Evolutionary conservation across 2,329 filamentous ascomycete genomes (phyloP).

Genomic region (Pseudocercospora crystallina): DNA sequence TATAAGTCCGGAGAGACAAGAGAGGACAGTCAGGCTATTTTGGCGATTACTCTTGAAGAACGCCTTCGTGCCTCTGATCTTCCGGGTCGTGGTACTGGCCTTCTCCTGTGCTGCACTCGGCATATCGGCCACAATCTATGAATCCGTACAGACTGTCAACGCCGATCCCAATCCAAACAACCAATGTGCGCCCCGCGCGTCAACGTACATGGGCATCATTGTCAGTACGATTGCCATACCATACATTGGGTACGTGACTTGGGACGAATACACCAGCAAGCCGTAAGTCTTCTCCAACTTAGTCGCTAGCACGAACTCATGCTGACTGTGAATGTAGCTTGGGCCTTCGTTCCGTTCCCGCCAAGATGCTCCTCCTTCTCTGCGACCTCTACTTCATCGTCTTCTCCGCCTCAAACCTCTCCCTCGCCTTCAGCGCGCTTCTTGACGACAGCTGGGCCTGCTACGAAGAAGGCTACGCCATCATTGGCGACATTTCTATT

Average conservation of each 20-base stretch:
- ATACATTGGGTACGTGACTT: slow-evolving; percentile 91
- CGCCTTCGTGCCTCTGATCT: slow-evolving; percentile 79
- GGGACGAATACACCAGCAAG: slow-evolving; percentile 93
- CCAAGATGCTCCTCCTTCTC: slow-evolving; percentile 86
- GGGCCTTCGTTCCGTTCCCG: slow-evolving; percentile 76
- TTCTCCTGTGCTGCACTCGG: slow-evolving; percentile 81
- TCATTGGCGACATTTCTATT: slow-evolving; percentile 14
- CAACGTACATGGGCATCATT: slow-evolving; percentile 82
- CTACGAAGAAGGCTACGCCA: slow-evolving; percentile 25
- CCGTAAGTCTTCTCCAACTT: slow-evolving; percentile 49
- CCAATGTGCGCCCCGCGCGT: slow-evolving; percentile 51
- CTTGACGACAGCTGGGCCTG: slow-evolving; percentile 60
- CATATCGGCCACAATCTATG: slow-evolving; percentile 72
- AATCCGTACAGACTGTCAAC: slow-evolving; percentile 43
- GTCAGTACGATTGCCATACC: slow-evolving; percentile 86
- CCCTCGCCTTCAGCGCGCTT: slow-evolving; percentile 82
- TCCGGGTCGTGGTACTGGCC: slow-evolving; percentile 77
- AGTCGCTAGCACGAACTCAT: not conserved
- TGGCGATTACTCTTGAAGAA: slow-evolving; percentile 68
- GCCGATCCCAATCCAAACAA: slow-evolving; percentile 29
- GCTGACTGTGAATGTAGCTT: slow-evolving; percentile 44
- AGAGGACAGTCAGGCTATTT: slow-evolving; percentile 34
- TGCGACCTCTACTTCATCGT: slow-evolving; percentile 96
- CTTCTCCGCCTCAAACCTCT: slow-evolving; percentile 90
- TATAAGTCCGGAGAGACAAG: slow-evolving; percentile 41